A percentile compares a stretch with the other conserved stretches of the same genome.
Evolutionary conservation across 192 early-diverging fungal species (phyloP).

Genomic region (Coemansia reversa): DNA sequence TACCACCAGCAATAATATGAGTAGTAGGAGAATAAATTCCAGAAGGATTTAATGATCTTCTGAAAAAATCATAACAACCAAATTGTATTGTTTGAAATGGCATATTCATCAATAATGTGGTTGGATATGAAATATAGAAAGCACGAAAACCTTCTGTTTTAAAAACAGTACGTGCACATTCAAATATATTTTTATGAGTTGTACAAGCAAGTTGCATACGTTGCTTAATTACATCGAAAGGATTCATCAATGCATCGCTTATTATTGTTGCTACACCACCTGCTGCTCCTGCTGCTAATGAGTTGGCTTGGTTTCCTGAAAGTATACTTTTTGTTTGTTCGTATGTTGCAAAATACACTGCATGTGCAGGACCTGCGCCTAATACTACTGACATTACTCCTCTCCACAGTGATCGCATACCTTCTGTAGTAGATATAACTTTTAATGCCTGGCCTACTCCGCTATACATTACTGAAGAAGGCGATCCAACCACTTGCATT

Average conservation of each 20-base stretch:
- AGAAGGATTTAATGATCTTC: conserved; percentile 76
- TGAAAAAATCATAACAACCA: conserved; percentile 85
- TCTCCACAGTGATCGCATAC: conserved; percentile 81
- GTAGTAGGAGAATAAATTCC: conserved; percentile 82
- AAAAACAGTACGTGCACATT: conserved; percentile 70
- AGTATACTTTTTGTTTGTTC: conserved; percentile 85
- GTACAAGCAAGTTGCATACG: conserved; percentile 88
- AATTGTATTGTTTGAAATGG: conserved; percentile 96
- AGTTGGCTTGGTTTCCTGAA: conserved; percentile 56
- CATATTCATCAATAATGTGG: conserved; percentile 90
- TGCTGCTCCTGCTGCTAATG: conserved; percentile 70
- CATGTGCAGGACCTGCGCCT: conserved; percentile 94
- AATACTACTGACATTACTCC: conserved; percentile 91
- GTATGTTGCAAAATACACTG: conserved; percentile 93
- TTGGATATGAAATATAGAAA: conserved; percentile 93
- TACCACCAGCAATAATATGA: conserved; percentile 81
- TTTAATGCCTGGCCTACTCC: conserved; percentile 69
- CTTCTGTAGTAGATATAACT: conserved; percentile 73
- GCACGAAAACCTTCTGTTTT: conserved; percentile 76
- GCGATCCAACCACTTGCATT: conserved; percentile 83
- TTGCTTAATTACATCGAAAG: conserved; percentile 98
- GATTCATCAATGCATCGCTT: conserved; percentile 91
- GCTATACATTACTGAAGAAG: conserved; percentile 67
- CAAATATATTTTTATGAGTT: conserved; percentile 64
- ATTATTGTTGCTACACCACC: conserved; percentile 86